phyloP scores from a whole-genome alignment of 345 rosid genomes.

The Zanthoxylum bungeanum region DNA sequence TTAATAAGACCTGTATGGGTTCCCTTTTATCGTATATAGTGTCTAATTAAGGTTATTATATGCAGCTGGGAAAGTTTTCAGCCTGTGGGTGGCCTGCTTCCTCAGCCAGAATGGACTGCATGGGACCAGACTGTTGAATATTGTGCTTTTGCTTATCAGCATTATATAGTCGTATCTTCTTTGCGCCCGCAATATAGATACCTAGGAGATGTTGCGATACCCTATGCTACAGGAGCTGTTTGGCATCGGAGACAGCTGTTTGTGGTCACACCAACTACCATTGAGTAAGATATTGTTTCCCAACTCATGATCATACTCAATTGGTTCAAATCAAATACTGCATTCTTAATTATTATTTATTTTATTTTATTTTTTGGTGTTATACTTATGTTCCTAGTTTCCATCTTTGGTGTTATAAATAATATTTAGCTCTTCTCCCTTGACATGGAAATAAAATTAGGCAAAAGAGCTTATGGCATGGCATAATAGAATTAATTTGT shows the following conservation, averaged over 20 bases:
- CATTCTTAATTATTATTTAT: neutral
- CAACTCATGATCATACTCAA: neutral
- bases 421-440: neutral
- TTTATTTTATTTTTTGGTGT: neutral
- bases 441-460: neutral
- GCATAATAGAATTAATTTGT: neutral
- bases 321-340: neutral
- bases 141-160: slow-evolving; percentile 95
- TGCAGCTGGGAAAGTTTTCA: slow-evolving; percentile 97
- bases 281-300: slow-evolving; percentile 64
- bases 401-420: neutral
- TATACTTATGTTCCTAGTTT: neutral
- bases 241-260: slow-evolving; percentile 98
- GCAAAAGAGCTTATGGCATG: neutral
- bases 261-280: slow-evolving; percentile 95
- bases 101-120: slow-evolving; percentile 99
- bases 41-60: slow-evolving; percentile 22
- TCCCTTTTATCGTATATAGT: slow-evolving; percentile 6
- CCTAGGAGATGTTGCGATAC: slow-evolving; percentile 94
- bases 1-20: neutral
- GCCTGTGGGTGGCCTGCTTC: slow-evolving; percentile 92
- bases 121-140: slow-evolving; percentile 99
- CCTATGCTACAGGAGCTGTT: slow-evolving; percentile 94
- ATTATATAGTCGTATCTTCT: slow-evolving; percentile 86
- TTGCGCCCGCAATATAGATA: slow-evolving; percentile 95